phyloP scores from a whole-genome alignment of 805 yeast genomes.

The Candida germanica region DNA sequence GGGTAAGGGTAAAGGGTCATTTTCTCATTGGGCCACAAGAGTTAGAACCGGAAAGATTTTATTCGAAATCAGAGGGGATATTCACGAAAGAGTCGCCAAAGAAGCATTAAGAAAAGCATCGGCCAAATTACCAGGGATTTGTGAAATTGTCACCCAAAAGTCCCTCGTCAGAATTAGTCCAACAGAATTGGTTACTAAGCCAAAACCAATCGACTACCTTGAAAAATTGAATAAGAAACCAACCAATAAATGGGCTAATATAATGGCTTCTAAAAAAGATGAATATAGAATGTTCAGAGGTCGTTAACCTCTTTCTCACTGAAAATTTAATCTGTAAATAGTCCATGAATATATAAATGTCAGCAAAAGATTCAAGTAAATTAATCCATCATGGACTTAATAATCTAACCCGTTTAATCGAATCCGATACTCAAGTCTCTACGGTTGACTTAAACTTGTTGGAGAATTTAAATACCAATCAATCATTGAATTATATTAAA shows the following conservation, averaged over 20 bases:
- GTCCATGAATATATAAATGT: no score
- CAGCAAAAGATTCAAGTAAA: conserved; percentile 24
- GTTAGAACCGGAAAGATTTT: conserved; percentile 93
- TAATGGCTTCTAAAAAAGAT: conserved; percentile 47
- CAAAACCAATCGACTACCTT: conserved; percentile 49
- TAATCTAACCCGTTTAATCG: conserved; percentile 29
- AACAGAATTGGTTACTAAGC: conserved; percentile 47
- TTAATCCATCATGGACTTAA: conserved; percentile 28
- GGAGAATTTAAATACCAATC: conserved; percentile 56
- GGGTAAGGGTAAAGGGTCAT: conserved; percentile 99
- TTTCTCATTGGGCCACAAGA: conserved; percentile 95
- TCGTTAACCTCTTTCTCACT: conserved; percentile 42
- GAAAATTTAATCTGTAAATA: no score
- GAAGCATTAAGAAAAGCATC: conserved; percentile 90
- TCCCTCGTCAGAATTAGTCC: conserved; percentile 73
- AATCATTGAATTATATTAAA: conserved; percentile 50
- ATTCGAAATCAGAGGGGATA: conserved; percentile 76
- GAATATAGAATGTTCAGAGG: conserved; percentile 60
- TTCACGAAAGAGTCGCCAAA: conserved; percentile 86
- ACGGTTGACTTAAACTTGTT: conserved; percentile 47
- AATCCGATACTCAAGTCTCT: conserved; percentile 40
- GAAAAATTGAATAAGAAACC: conserved; percentile 59
- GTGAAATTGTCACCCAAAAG: conserved; percentile 71
- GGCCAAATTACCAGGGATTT: conserved; percentile 87
- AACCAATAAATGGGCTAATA: conserved; percentile 57